Percentiles rank a stretch among this genome's conserved stretches.
phyloP scores from a whole-genome alignment of 345 rosid genomes.

The Schrenkiella parvula region DNA sequence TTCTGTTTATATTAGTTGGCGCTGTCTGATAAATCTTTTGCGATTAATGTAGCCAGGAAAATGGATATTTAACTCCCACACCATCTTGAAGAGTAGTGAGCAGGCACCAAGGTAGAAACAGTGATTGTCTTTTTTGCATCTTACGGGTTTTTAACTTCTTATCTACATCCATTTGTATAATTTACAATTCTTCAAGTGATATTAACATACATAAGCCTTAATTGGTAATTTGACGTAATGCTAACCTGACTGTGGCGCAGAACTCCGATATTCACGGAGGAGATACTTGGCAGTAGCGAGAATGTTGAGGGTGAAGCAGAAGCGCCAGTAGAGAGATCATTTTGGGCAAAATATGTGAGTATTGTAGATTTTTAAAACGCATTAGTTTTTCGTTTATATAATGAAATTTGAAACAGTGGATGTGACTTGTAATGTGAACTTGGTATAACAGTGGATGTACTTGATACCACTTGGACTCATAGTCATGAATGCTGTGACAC shows the following conservation, averaged over 20 bases:
- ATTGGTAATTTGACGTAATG: neutral
- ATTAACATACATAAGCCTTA: neutral
- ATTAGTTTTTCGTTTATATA: neutral
- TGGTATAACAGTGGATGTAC: slow-evolving; percentile 16
- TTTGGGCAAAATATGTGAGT: slow-evolving; percentile 24
- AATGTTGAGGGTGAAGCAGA: slow-evolving; percentile 16
- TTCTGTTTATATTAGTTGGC: neutral
- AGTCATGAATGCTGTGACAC: slow-evolving; percentile 20
- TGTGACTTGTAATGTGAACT: neutral
- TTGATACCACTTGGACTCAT: slow-evolving; percentile 20
- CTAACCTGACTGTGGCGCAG: neutral
- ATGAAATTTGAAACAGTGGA: neutral
- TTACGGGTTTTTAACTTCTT: neutral
- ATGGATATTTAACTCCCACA: slow-evolving; percentile 18
- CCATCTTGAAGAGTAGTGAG: slow-evolving; percentile 26
- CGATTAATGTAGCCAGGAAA: slow-evolving; percentile 7
- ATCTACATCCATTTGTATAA: neutral
- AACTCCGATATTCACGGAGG: slow-evolving; percentile 13
- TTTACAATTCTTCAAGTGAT: neutral
- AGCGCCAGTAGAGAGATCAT: slow-evolving; percentile 11
- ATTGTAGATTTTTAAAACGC: neutral
- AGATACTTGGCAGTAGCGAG: slow-evolving; percentile 13
- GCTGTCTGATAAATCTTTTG: neutral
- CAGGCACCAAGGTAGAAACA: slow-evolving; percentile 20
- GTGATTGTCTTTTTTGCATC: neutral